Base-by-base conservation (phyloP, 1,139 yeast genomes). In the Taiozyma sp. region DNA sequence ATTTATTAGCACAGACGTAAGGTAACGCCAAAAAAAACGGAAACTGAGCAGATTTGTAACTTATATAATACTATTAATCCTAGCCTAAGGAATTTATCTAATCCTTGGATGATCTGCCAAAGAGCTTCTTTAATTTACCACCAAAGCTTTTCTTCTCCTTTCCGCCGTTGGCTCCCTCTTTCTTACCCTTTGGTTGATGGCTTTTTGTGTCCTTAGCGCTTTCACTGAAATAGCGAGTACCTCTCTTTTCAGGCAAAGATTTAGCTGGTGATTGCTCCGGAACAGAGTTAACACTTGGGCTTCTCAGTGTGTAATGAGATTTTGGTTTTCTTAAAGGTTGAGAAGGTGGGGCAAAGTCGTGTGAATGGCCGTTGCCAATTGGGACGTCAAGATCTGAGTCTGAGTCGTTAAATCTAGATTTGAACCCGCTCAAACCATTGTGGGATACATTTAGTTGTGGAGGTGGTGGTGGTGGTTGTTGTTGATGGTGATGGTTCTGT, bases 391-490 rank as follows among this genome's bases (percentile, higher is more conserved):
- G 68, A 46, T 81, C 85, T 8, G 86, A 80, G 62, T 81, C 84
- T 9, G 87, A 81, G 62, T 83, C 87, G 8, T 70, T 71, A 53
- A 81, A 76, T 57, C 87, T 71, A 1, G 88, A 81, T 50, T 61
- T 70, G 57, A 64, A 51, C 7, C 43, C 51, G 10, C 48, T 44
- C 7, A 14, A 43, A 23, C 51, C 46, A 24, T 29, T 34, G 28
- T 45, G 42, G 19, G 46, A 44, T 14, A 44, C 45, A 41, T 45
- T 43, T 10, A 43, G 47, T 14, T 43, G 44, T 9, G 41, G 44
- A 8, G 46, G 29, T 10, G 45, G 23, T 30, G 45, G 50, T n/a
- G 45, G 50, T 44, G 49, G 53, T 40, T 45, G 59, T 22, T 27
- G 56, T 43, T 49, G 50, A 39, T 46, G 56, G 9, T 51, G 38